phyloP scores from a whole-genome alignment of 257 asterid genomes.

The Fraxinus excelsior region DNA sequence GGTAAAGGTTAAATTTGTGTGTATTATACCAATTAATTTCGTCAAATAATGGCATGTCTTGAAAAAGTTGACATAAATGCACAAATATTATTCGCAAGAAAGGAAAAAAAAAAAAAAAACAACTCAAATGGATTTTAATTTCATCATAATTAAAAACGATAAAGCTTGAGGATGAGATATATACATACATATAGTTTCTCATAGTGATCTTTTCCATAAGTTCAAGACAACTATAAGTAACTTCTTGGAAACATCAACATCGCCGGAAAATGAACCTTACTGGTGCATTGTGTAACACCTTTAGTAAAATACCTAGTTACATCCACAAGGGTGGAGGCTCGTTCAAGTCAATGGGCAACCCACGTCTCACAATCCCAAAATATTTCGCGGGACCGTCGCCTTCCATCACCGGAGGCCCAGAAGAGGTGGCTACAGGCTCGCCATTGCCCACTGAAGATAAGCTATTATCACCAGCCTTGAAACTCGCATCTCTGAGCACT shows the following conservation, averaged over 20 bases:
- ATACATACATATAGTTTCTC: conserved; percentile 29
- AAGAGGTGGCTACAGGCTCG: conserved; percentile 29
- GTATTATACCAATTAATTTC: too few relatives aligned
- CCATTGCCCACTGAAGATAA: conserved; percentile 17
- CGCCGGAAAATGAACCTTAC: conserved; percentile 12
- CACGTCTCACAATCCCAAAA: conserved; percentile 78
- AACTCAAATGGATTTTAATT: conserved; percentile 1
- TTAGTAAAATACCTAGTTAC: conserved; percentile 24
- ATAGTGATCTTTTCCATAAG: not conserved
- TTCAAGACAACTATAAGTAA: conserved; percentile 1
- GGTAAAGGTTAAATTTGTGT: not conserved
- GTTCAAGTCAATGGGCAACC: conserved; percentile 84
- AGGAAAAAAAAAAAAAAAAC: not conserved
- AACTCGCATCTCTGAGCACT: conserved; percentile 39
- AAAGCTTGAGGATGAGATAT: conserved; percentile 24
- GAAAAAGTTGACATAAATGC: not conserved
- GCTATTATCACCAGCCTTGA: not conserved
- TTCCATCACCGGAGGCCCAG: conserved; percentile 36
- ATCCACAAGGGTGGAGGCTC: conserved; percentile 95
- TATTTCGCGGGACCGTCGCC: conserved; percentile 44
- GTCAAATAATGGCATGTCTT: not conserved
- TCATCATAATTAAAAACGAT: conserved; percentile 1
- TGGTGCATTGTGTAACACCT: not conserved
- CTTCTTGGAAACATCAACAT: conserved; percentile 12
- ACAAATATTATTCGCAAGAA: not conserved